Evolutionary conservation across 2,329 filamentous ascomycete genomes (phyloP), one percentile per base, ranked within the genome.

Genomic region (Gliomastix tumulicola): DNA sequence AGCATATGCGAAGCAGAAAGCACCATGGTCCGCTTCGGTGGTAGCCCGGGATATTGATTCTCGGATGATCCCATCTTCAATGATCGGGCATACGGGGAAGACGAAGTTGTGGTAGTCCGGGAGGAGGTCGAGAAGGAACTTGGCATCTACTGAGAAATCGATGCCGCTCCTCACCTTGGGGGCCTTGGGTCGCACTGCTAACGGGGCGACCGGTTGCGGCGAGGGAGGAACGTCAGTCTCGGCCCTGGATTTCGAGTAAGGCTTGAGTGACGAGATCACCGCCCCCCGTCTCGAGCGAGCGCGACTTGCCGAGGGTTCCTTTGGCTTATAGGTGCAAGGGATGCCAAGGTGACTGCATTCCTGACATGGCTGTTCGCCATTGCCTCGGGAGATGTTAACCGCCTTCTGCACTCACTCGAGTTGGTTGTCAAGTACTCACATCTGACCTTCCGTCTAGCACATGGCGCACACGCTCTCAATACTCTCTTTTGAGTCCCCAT

Each of bases 1-100:
- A 12, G 30, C 30, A 18, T 32, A 32, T 7, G 30, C 30, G n/a
- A 18, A 32, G 30, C 30, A 32, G 16, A 32, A 32, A 12, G 30
- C 8, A 11, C 6, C 18, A 17, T 32, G 16, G 15, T 32, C 30
- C 7, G 30, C 30, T 12, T 20, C 18, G 16, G 12, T 5, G 30
- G 15, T n/a, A 17, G 20, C 17, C 6, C 15, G 16, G 8, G 17
- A 7, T 6, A 32, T 32, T 12, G 15, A 20, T 15, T 20, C 30
- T n/a, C 18, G 6, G 8, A 32, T 32, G n/a, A 12, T 18, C 6
- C 13, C 18, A 18, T 32, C 12, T 6, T 17, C 12, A 6, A 32
- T 8, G 7, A 32, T 18, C 15, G 30, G 30, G 16, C 30, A 32
- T 7, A 32, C 16, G 6, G 30, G 13, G 30, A 18, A 32, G 16